Evolutionary conservation across 1,284 basidiomycete genomes (phyloP), one percentile per base, ranked within the genome.

Genomic region (Sparassis latifolia): DNA sequence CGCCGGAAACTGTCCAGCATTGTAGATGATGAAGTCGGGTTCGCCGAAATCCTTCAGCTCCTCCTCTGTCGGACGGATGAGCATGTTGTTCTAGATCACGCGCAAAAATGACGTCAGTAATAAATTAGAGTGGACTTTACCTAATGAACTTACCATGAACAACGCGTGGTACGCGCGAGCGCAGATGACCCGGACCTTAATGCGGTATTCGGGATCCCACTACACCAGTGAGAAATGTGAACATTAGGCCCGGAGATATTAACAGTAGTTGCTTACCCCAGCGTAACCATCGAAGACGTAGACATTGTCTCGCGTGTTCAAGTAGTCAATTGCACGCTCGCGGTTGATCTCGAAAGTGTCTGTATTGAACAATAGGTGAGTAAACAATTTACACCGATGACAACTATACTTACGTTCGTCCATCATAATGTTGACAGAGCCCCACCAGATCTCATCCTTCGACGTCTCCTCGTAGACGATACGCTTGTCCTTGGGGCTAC

Each of bases 341-440:
- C 97, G 92, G 75, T 99, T 99, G 73, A 99, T 99, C 75, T 99
- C 97, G 60, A 99, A 99, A 10, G 96, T 99, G 80, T 99, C 90
- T 92, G 57, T 1, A 47, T 50, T 51, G 50, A 44, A 37, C 48
- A 44, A 38, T 35, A 9, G 41, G 55, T 27, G 40, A 46, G 10
- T 35, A n/a, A 38, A 12, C 28, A 35, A 5, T 29, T 20, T 35
- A n/a, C 28, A n/a, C 12, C 10, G 28, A 4, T 20, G 35, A 47
- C 52, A 6, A 42, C 7, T 28, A 2, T 35, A 80, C 89, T 63
- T 66, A 92, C 90, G 88, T 64, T 91, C 91, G 67, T 97, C 96
- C 86, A 98, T 90, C 80, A 97, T 97, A 76, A 99, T 99, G 78
- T 99, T 99, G 64, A 99, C 95, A 49, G 92, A 90, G 43, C 97